Conservation (phyloP, 2,329 filamentous ascomycete species). For the Fonsecaea monophora region DNA sequence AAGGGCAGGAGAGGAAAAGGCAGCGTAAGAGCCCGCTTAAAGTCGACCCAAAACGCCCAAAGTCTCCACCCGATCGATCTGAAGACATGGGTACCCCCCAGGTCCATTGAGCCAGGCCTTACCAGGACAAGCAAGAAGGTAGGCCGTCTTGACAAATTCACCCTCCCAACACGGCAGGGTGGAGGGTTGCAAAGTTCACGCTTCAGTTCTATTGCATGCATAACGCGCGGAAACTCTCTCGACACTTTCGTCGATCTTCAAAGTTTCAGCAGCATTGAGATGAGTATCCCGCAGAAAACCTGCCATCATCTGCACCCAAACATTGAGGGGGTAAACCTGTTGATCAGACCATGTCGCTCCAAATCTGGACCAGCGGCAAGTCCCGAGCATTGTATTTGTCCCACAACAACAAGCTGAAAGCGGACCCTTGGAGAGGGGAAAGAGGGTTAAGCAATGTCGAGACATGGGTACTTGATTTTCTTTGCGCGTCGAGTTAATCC, state of each 20-base stretch:
- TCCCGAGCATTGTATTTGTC: conserved; percentile 1
- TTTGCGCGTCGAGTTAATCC: not conserved
- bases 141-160: conserved; percentile 34
- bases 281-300: not conserved
- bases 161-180: conserved; percentile 20
- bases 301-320: not conserved
- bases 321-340: conserved; percentile 1
- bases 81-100: conserved; percentile 25
- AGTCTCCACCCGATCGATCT: conserved; percentile 37
- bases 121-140: conserved; percentile 21
- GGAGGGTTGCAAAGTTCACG: conserved; percentile 21
- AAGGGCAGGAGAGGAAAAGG: conserved; percentile 29
- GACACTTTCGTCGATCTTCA: not conserved
- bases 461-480: not conserved
- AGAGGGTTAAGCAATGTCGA: not conserved
- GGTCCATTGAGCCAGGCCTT: conserved; percentile 19
- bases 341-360: not conserved
- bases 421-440: not conserved
- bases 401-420: conserved; percentile 6
- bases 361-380: not conserved
- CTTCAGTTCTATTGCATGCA: conserved; percentile 7
- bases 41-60: conserved; percentile 23
- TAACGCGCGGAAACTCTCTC: conserved; percentile 4
- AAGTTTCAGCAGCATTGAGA: not conserved
- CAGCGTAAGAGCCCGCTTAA: conserved; percentile 15